Conservation (phyloP, 2,329 filamentous ascomycete species). For the Colletotrichum endophyticum region DNA sequence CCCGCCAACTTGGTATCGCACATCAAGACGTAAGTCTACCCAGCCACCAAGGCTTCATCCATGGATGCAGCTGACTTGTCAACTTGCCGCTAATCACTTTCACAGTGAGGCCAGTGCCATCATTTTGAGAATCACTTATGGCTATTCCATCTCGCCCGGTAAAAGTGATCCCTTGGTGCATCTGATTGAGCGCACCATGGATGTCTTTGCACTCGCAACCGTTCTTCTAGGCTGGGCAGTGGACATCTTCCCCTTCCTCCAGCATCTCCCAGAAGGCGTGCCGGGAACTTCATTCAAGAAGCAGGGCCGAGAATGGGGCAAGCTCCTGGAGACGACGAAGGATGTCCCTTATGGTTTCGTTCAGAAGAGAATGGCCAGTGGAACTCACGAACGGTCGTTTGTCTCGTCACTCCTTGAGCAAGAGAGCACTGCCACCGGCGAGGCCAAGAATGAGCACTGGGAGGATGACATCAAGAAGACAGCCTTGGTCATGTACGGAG, state of each 20-base stretch:
- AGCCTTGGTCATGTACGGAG: background rate
- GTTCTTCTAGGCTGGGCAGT: background rate
- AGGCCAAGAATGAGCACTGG: background rate
- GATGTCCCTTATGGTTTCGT: constrained; percentile 5
- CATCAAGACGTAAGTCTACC: background rate
- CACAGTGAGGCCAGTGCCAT: background rate
- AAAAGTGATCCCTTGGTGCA: background rate
- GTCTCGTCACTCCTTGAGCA: background rate
- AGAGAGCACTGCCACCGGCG: background rate
- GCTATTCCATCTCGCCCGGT: background rate
- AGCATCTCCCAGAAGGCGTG: background rate
- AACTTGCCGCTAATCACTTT: background rate
- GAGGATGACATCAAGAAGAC: background rate
- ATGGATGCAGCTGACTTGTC: background rate
- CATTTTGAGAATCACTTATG: background rate
- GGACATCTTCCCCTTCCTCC: background rate
- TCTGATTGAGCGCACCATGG: background rate
- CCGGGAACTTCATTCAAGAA: constrained; percentile 16
- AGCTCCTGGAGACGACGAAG: background rate
- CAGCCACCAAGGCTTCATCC: background rate
- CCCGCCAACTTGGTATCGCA: background rate
- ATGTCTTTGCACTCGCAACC: background rate
- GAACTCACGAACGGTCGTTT: background rate
- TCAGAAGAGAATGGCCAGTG: background rate
- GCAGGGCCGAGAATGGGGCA: background rate